A percentile compares a stretch with the other conserved stretches of the same genome.
Evolutionary conservation across 2,329 filamentous ascomycete species (phyloP).

Genomic region (Verticillium isaacii): DNA sequence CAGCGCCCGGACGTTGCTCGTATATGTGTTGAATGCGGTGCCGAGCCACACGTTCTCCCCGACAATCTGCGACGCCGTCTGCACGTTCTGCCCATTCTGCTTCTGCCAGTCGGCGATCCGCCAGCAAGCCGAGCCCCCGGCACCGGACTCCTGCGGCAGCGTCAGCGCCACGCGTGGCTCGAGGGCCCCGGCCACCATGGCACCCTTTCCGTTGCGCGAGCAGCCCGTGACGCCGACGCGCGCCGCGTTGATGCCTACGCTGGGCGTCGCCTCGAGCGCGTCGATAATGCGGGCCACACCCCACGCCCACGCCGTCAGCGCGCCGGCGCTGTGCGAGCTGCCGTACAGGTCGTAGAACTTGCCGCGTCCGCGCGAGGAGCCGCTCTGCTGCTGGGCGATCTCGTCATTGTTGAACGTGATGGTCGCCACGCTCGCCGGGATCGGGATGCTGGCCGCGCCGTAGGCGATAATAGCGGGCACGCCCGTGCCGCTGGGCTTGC

Average conservation of each 20-base stretch:
- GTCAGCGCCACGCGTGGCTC: slow-evolving; percentile 43
- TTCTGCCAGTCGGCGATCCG: slow-evolving; percentile 27
- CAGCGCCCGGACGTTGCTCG: slow-evolving; percentile 42
- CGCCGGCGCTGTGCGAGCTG: slow-evolving; percentile 35
- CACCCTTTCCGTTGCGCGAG: slow-evolving; percentile 47
- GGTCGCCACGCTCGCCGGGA: slow-evolving; percentile 39
- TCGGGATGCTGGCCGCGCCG: slow-evolving; percentile 36
- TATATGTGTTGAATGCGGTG: slow-evolving; percentile 40
- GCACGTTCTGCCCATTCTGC: slow-evolving; percentile 38
- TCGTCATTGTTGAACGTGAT: slow-evolving; percentile 45
- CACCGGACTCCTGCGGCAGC: slow-evolving; percentile 44
- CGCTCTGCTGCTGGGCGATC: slow-evolving; percentile 29
- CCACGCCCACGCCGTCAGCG: slow-evolving; percentile 46
- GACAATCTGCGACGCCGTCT: slow-evolving; percentile 44
- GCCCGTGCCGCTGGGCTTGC: slow-evolving; percentile 22
- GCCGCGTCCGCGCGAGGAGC: slow-evolving; percentile 38
- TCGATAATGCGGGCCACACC: slow-evolving; percentile 43
- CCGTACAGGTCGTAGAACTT: slow-evolving; percentile 46
- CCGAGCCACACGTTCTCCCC: slow-evolving; percentile 51
- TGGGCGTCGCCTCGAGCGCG: slow-evolving; percentile 33
- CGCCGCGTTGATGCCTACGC: slow-evolving; percentile 28
- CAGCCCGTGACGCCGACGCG: slow-evolving; percentile 42
- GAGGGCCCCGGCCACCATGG: slow-evolving; percentile 42
- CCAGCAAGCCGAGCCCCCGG: slow-evolving; percentile 45
- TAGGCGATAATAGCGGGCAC: slow-evolving; percentile 45